phyloP scores from a whole-genome alignment of 495 filamentous ascomycete genomes.

The Daldinia concentrica region DNA sequence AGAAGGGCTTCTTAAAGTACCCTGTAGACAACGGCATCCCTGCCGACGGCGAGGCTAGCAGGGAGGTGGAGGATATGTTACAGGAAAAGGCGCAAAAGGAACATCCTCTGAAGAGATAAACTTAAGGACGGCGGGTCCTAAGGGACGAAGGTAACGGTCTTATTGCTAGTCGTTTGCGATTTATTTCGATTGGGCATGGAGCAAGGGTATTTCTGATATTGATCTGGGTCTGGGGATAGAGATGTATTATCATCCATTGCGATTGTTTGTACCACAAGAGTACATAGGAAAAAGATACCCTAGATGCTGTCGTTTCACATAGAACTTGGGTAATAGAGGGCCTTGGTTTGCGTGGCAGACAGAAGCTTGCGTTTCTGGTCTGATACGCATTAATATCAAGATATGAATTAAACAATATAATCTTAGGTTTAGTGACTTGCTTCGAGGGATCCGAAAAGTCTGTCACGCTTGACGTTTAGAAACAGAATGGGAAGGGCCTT shows the following conservation, averaged over 20 bases:
- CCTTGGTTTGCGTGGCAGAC: not conserved
- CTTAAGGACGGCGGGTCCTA: not conserved
- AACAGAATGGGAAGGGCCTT: not conserved
- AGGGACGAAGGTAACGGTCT: not conserved
- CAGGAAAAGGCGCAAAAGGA: slow-evolving; percentile 39
- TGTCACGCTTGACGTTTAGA: not conserved
- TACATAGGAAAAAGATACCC: slow-evolving; percentile 3
- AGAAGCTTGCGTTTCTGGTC: not conserved
- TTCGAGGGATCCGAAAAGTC: not conserved
- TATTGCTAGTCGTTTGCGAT: not conserved
- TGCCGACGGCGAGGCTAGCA: slow-evolving; percentile 37
- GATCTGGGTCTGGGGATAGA: not conserved
- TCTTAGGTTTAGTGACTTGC: not conserved
- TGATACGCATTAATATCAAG: not conserved
- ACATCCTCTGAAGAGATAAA: slow-evolving; percentile 33
- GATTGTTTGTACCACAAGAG: not conserved
- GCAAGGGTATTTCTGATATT: not conserved
- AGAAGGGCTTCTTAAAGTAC: slow-evolving; percentile 47
- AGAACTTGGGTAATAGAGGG: not conserved
- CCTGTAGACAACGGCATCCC: slow-evolving; percentile 47
- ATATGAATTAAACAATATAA: not conserved
- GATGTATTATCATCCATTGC: not conserved
- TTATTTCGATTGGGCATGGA: not conserved
- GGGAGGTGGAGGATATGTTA: slow-evolving; percentile 40
- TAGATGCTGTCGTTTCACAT: not conserved